Conservation (phyloP, 371 early-diverging fungal species). For the Mucor plumbeus region DNA sequence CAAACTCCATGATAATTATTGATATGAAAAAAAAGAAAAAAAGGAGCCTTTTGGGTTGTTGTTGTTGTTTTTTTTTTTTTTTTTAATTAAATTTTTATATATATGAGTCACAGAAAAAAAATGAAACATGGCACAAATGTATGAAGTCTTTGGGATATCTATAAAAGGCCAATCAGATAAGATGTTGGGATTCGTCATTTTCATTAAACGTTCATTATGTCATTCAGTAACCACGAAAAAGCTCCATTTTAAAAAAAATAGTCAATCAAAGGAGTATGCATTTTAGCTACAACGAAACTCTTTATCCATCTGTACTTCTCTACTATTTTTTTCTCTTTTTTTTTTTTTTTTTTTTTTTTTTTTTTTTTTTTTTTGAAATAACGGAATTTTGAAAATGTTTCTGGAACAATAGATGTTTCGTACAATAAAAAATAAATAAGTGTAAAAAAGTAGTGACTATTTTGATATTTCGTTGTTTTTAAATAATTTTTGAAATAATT, state of each 20-base stretch:
- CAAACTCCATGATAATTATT: conserved; percentile 11
- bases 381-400: too few relatives aligned
- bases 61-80: background rate
- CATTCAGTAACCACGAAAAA: background rate
- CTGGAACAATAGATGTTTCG: too few relatives aligned
- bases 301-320: too few relatives aligned
- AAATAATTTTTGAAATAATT: too few relatives aligned
- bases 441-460: too few relatives aligned
- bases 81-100: conserved; percentile 4
- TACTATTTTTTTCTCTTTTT: too few relatives aligned
- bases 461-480: too few relatives aligned
- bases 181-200: conserved; percentile 30
- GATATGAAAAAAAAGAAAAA: background rate
- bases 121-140: background rate
- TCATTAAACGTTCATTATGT: background rate
- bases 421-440: too few relatives aligned
- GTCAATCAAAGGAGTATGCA: background rate
- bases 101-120: conserved; percentile 1
- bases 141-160: background rate
- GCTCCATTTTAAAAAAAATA: background rate
- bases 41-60: background rate
- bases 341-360: too few relatives aligned
- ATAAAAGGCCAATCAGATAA: conserved; percentile 12
- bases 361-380: too few relatives aligned
- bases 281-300: background rate